phyloP scores from a whole-genome alignment of 345 rosid species.

The Salix purpurea region DNA sequence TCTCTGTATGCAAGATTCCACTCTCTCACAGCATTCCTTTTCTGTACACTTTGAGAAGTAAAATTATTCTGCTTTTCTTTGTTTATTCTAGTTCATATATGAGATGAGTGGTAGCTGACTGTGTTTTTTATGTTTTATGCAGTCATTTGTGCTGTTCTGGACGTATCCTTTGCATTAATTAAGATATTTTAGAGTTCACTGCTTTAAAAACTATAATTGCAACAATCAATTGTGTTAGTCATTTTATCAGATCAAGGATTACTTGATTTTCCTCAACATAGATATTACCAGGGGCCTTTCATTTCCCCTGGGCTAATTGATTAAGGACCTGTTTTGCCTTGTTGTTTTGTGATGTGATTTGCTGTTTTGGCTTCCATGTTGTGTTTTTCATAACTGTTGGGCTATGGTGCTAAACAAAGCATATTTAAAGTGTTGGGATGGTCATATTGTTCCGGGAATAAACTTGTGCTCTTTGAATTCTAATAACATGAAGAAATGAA shows the following conservation, averaged over 20 bases:
- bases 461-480: not conserved
- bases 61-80: not conserved
- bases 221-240: not conserved
- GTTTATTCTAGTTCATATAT: not conserved
- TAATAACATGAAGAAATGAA: not conserved
- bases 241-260: not conserved
- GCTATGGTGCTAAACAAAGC: not conserved
- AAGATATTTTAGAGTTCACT: not conserved
- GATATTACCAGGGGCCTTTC: not conserved
- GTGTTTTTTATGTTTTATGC: conserved; percentile 35
- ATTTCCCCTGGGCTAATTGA: not conserved
- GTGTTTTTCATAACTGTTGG: not conserved
- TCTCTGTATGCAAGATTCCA: not conserved
- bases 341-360: not conserved
- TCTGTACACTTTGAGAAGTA: not conserved
- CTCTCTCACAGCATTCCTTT: not conserved
- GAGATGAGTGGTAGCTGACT: conserved; percentile 7
- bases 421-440: not conserved
- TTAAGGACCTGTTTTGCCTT: not conserved
- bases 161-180: conserved; percentile 71
- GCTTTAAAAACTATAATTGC: not conserved
- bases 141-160: conserved; percentile 99
- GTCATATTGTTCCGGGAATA: not conserved
- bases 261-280: not conserved
- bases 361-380: not conserved